Percentiles rank a stretch among this genome's conserved stretches.
Evolutionary conservation across 306 rosid species (phyloP).

Genomic region (Oxytropis ochrocephala): DNA sequence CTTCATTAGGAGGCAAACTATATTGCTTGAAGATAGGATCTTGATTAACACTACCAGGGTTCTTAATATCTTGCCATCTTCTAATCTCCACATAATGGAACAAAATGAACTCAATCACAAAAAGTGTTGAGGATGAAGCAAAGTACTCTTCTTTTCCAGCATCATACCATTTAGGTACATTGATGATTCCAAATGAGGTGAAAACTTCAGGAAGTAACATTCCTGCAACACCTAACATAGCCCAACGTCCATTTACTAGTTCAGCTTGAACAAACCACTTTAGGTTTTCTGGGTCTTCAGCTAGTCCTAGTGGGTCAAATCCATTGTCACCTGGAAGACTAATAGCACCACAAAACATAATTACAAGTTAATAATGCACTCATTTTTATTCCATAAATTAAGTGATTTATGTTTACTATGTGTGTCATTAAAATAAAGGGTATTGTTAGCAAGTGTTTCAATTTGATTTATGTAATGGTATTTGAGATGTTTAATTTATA

Average conservation of each 20-base stretch:
- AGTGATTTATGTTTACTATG: background rate
- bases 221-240: conserved; percentile 95
- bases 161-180: conserved; percentile 87
- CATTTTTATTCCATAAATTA: background rate
- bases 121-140: conserved; percentile 90
- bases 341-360: background rate
- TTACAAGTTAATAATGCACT: background rate
- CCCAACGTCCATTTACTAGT: conserved; percentile 91
- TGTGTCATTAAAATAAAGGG: no score
- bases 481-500: no score
- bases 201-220: conserved; percentile 93
- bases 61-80: conserved; percentile 98
- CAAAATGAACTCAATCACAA: conserved; percentile 92
- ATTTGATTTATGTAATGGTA: no score
- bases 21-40: conserved; percentile 99
- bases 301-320: conserved; percentile 85
- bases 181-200: conserved; percentile 64
- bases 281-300: conserved; percentile 97
- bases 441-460: no score
- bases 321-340: conserved; percentile 99
- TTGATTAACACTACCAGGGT: conserved; percentile 97
- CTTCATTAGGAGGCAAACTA: conserved; percentile 72
- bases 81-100: conserved; percentile 96
- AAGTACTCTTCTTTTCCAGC: conserved; percentile 89
- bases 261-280: conserved; percentile 89